Conservation (phyloP, 2,329 filamentous ascomycete genomes). For the Aspergillus cejpii region DNA sequence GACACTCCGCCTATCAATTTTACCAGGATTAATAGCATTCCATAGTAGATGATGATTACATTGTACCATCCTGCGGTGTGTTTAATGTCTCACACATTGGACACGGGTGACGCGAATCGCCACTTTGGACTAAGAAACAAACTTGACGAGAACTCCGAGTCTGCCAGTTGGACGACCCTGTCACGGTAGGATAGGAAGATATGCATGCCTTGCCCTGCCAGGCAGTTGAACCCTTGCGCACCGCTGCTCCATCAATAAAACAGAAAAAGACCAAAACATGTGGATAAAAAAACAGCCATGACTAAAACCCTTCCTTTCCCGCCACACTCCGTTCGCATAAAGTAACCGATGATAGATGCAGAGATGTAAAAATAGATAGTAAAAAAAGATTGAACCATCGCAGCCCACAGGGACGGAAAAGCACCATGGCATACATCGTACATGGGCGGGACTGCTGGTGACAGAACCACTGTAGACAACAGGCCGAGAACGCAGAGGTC, state of each 20-base stretch:
- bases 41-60: neutral
- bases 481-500: slow-evolving; percentile 15
- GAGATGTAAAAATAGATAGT: slow-evolving; percentile 14
- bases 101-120: neutral
- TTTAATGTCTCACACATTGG: neutral
- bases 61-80: slow-evolving; percentile 4
- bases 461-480: slow-evolving; percentile 17
- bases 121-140: neutral
- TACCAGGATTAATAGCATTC: too few relatives aligned
- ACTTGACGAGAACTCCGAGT: neutral
- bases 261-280: slow-evolving; percentile 11
- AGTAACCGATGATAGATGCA: slow-evolving; percentile 15
- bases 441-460: slow-evolving; percentile 17
- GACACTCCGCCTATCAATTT: too few relatives aligned
- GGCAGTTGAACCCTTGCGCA: slow-evolving; percentile 2
- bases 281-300: slow-evolving; percentile 12
- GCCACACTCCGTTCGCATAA: slow-evolving; percentile 28
- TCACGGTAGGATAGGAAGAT: neutral
- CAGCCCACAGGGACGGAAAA: slow-evolving; percentile 17
- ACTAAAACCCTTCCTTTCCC: slow-evolving; percentile 25
- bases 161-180: neutral
- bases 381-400: slow-evolving; percentile 18
- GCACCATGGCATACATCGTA: slow-evolving; percentile 29
- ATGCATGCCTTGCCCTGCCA: slow-evolving; percentile 5
- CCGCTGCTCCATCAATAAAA: slow-evolving; percentile 4